Evolutionary conservation across 179 eudicot species (phyloP), one percentile per base, ranked within the genome.

Genomic region (Silene noctiflora): DNA sequence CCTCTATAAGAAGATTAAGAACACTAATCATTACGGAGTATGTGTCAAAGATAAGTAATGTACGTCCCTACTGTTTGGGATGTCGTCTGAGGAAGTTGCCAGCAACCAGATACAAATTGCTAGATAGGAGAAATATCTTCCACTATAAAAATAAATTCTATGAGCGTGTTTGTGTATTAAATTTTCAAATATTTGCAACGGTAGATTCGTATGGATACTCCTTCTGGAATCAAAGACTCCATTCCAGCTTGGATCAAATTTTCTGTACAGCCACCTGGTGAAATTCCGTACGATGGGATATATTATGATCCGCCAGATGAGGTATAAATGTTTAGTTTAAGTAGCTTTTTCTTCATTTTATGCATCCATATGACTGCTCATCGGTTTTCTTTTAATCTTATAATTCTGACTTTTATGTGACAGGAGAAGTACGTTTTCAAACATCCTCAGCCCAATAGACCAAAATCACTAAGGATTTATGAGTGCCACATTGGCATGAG

Each of bases 171-270:
- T 71, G 29, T 71, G 20, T 21, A 42, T 71, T 55, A 24, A 55
- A 71, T n/a, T 25, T 13, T 71, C 22, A 55, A 25, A 71, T 25
- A 53, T 55, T 8, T 71, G 74, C 62, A 55, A 8, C 16, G 29
- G 53, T 77, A 96, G 98, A 89, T 96, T 76, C 97, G 94, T 74
- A 96, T 96, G 98, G 93, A 91, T 83, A 91, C 99, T 78, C 96
- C 98, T 64, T 89, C 99, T 72, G 99, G 99, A 69, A 80, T 89
- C 68, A 94, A 96, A 84, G 99, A 96, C 85, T 94, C 99, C 13
- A 94, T 96, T 81, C 97, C 99, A 59, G 98, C 99, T 69, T 94
- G 99, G 99, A 94, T 96, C 78, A 96, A 94, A 81, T 96, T 88
- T 79, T 89, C 97, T 22, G 87, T 96, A 35, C 99, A 96, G 83